Base-by-base conservation (phyloP, 2,329 filamentous ascomycete genomes). In the Colletotrichum cuscutae region DNA sequence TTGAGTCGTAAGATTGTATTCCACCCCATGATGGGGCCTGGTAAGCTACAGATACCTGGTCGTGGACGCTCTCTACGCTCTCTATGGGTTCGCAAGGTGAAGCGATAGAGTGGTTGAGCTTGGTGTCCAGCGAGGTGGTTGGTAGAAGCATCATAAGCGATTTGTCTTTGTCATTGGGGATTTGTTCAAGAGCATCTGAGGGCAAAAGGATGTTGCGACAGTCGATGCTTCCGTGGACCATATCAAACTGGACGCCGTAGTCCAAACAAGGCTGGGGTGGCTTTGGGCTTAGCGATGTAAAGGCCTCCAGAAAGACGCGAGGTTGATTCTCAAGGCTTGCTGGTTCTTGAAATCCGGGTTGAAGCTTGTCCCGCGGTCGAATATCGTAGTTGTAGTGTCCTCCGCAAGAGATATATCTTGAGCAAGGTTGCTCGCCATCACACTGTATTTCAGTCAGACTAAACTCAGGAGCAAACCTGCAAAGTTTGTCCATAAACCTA, bases 351-450 rank as follows among this genome's bases (percentile, higher is more conserved):
- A 66, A 8, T n/a, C 65, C 60, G 6, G 35, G 49, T 19, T 57
- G 37, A 1, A 74, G 28, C 2, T 61, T 72, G 9, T 60, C 56
- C 13, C 30, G 13, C 1, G 13, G 26, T n/a, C 61, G 59, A 22
- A 15, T 19, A 30, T 56, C 49, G 28, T 74, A 69, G 32, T 35
- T 15, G 72, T 69, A 74, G 8, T 60, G 12, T 3, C 63, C 26
- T 6, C 57, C 61, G 2, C 61, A 37, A 7, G 30, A 28, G 3
- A 12, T 11, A 26, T 69, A 64, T 59, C 69, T 35, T 12, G 61
- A 57, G 13, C 72, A 74, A 7, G 72, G 68, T 2, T 42, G 37
- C 6, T 58, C 56, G 4, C 72, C 69, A 26, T 74, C 58, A 22
- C 72, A 74, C 72, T 74, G 8, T 8, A 5, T 1, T 6, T 4